Base-by-base conservation (phyloP, 257 asterid genomes). In the Solanum medicagineum region DNA sequence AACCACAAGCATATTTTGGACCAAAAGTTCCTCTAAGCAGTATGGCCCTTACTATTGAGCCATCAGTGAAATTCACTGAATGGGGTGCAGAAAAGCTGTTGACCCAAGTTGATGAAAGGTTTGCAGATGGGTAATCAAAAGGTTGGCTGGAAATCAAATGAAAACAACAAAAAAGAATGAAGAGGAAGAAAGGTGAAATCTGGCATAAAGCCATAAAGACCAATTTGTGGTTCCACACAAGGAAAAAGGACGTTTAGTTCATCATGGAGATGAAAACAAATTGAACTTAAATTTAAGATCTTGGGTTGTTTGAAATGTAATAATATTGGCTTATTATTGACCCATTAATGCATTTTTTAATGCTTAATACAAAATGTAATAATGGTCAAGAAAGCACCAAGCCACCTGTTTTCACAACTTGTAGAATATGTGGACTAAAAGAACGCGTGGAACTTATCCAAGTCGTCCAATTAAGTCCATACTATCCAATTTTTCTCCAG, bases 1-100 rank as follows among this genome's bases (percentile, higher is more conserved):
- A 89, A 5, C 93, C 92, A 70, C 92, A 90, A 44, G 92, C 92
- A 57, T 75, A 91, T 81, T 55, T 85, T 20, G 92, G 91, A n/a
- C 91, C 91, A 69, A 68, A 86, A 45, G 87, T 82, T 83, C 92
- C 93, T 87, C 90, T 70, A 0, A 91, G 87, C 7, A 92, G 91
- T 8, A 91, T 87, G 77, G 89, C 83, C 80, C 90, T 86, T 20
- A 91, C 87, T 45, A 36, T 71, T 44, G 94, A 87, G 24, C 73
- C 81, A 83, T 90, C 92, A 2, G 51, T 13, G 80, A 89, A 88
- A 22, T 32, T 0, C 12, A 85, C 80, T 22, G 93, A 87, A 66
- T 90, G 90, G 15, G 40, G 17, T 68, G 91, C 91, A 4, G 92
- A 26, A 80, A 84, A 59, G 7, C 83, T 84, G 59, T 92, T 92